phyloP scores from a whole-genome alignment of 345 rosid genomes.

The Salix arbutifolia region DNA sequence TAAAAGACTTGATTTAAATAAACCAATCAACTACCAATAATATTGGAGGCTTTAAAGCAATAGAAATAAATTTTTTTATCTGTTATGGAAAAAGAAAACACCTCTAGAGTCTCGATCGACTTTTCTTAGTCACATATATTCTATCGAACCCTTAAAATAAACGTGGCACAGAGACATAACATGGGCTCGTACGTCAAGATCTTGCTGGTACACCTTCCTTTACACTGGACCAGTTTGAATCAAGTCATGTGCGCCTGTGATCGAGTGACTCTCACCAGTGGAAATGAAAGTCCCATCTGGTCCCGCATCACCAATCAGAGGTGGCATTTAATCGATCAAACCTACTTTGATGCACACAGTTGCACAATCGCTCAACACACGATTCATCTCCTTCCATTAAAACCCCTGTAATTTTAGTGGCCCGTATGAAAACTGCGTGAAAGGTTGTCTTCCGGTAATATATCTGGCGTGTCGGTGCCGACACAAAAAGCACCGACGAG shows the following conservation, averaged over 20 bases:
- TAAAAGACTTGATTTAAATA: no score
- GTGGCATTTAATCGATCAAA: not conserved
- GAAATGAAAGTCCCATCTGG: constrained; percentile 7
- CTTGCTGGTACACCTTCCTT: not conserved
- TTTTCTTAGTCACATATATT: not conserved
- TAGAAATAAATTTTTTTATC: no score
- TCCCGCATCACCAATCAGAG: constrained; percentile 3
- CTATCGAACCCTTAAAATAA: not conserved
- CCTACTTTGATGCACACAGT: not conserved
- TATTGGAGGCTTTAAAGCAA: no score
- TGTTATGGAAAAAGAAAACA: not conserved
- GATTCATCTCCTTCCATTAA: not conserved
- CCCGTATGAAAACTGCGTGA: not conserved
- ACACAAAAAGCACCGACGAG: constrained; percentile 37
- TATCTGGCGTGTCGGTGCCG: constrained; percentile 55
- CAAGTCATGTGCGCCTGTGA: constrained; percentile 24
- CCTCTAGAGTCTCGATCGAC: not conserved
- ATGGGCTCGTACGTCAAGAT: not conserved
- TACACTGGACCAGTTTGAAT: not conserved
- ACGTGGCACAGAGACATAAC: not conserved
- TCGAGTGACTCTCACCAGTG: constrained; percentile 20
- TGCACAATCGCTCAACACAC: not conserved
- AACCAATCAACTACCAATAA: no score
- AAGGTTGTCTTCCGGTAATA: constrained; percentile 18
- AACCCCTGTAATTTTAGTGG: constrained; percentile 4